phyloP scores from a whole-genome alignment of 2,329 filamentous ascomycete species.

The Talaromyces albobiverticillius region DNA sequence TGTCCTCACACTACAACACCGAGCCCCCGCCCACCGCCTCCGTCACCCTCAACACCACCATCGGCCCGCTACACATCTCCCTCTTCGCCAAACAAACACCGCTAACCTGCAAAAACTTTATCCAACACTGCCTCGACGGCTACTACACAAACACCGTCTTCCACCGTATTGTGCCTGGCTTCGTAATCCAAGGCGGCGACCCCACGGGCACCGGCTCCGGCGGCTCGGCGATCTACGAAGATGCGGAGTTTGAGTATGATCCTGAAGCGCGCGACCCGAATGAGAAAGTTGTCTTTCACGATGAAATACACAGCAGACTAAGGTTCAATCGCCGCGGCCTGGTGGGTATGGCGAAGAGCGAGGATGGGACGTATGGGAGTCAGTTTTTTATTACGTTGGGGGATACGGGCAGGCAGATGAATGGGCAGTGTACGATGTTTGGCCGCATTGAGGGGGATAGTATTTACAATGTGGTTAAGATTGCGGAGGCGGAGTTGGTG shows the following conservation, averaged over 20 bases:
- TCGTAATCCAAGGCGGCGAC: constrained; percentile 92
- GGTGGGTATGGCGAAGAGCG: constrained; percentile 87
- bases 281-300: constrained; percentile 66
- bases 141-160: constrained; percentile 95
- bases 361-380: constrained; percentile 76
- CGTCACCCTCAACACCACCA: constrained; percentile 83
- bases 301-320: constrained; percentile 88
- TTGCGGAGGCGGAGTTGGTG: constrained; percentile 80
- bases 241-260: constrained; percentile 57
- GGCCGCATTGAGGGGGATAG: constrained; percentile 89
- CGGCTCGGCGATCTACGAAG: constrained; percentile 88
- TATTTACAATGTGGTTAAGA: constrained; percentile 92
- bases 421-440: constrained; percentile 89
- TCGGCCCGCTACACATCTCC: constrained; percentile 85
- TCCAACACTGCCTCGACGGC: constrained; percentile 90
- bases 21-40: constrained; percentile 93
- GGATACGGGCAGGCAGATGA: constrained; percentile 75
- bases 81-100: constrained; percentile 95
- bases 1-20: constrained; percentile 91
- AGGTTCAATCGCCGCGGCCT: constrained; percentile 90
- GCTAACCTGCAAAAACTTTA: constrained; percentile 87
- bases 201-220: constrained; percentile 89
- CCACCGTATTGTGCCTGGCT: constrained; percentile 86
- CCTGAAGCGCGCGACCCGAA: constrained; percentile 45
- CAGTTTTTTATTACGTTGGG: constrained; percentile 96